Evolutionary conservation across 1,284 basidiomycete species (phyloP).

Genomic region (Vanrija sp.): DNA sequence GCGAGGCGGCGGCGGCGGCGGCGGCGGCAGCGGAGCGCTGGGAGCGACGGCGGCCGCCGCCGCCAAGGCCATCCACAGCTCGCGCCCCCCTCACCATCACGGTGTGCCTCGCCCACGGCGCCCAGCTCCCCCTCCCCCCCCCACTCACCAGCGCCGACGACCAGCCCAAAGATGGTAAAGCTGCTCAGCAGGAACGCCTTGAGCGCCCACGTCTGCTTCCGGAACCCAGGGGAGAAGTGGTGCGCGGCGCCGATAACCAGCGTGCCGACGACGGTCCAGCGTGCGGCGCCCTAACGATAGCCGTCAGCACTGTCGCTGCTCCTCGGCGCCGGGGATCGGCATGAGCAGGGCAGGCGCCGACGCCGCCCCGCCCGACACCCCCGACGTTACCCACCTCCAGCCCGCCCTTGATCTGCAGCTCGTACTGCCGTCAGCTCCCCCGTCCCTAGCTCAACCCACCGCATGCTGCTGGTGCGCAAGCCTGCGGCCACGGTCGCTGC

Average conservation of each 20-base stretch:
- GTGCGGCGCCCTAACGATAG: slow-evolving; percentile 56
- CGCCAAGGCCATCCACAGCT: too few species aligned
- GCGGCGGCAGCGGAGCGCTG: neutral
- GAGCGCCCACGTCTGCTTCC: slow-evolving; percentile 74
- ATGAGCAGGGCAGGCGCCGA: too few species aligned
- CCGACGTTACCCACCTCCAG: slow-evolving; percentile 27
- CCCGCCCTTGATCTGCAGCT: slow-evolving; percentile 40
- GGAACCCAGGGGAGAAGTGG: slow-evolving; percentile 69
- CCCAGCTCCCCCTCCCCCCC: too few species aligned
- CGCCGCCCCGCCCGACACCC: neutral
- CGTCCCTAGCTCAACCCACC: slow-evolving; percentile 11
- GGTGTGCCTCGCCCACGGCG: neutral
- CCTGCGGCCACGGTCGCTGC: slow-evolving; percentile 29
- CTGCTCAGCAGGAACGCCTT: slow-evolving; percentile 59
- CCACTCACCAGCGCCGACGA: slow-evolving; percentile 30
- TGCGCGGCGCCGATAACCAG: slow-evolving; percentile 65
- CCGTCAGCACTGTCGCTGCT: too few species aligned
- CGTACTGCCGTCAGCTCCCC: slow-evolving; percentile 20
- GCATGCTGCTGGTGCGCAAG: slow-evolving; percentile 40
- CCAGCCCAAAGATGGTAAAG: too few species aligned
- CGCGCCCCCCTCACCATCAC: too few species aligned
- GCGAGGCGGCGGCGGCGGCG: neutral
- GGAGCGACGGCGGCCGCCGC: neutral
- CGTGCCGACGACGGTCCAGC: slow-evolving; percentile 57
- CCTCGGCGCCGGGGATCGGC: too few species aligned